These are phyloP conservation scores for Fragilaria radians DNA, from an alignment of 108 stramenopile genomes.

Conservation along the genomic window DNA sequence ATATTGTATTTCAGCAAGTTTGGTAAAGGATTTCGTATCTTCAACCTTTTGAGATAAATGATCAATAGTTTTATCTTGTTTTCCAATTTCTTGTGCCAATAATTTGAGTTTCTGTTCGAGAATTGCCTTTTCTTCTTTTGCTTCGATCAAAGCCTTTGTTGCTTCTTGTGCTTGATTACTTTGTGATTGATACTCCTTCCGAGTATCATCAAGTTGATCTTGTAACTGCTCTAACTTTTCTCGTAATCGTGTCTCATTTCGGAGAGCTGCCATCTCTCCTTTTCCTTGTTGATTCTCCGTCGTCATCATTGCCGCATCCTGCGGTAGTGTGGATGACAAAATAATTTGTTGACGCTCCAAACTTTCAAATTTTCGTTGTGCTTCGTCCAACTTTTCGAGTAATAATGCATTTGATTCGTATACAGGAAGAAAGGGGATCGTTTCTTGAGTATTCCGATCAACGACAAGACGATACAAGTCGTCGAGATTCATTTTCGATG, in stretches of 20 bases:
- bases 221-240: conserved; percentile 72
- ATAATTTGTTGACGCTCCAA: conserved; percentile 53
- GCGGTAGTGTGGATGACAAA: conserved; percentile 16
- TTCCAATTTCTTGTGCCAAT: conserved; percentile 34
- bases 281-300: background rate
- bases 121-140: conserved; percentile 35
- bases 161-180: conserved; percentile 28
- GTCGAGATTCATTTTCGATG: conserved; percentile 19
- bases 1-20: conserved; percentile 78
- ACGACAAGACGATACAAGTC: conserved; percentile 36
- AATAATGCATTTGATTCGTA: conserved; percentile 60
- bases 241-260: conserved; percentile 41
- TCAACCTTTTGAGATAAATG: conserved; percentile 52
- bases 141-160: conserved; percentile 32
- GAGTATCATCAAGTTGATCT: conserved; percentile 45
- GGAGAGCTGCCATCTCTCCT: conserved; percentile 25
- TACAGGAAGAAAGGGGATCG: conserved; percentile 60
- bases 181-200: conserved; percentile 37
- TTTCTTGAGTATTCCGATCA: conserved; percentile 64
- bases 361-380: conserved; percentile 53
- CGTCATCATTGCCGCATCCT: conserved; percentile 14
- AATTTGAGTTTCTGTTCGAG: conserved; percentile 44
- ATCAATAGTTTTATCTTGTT: conserved; percentile 41
- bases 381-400: conserved; percentile 48
- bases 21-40: conserved; percentile 49